Evolutionary conservation across 1,284 basidiomycete genomes (phyloP), one percentile per base, ranked within the genome.

Genomic region (Marasmius oreades): DNA sequence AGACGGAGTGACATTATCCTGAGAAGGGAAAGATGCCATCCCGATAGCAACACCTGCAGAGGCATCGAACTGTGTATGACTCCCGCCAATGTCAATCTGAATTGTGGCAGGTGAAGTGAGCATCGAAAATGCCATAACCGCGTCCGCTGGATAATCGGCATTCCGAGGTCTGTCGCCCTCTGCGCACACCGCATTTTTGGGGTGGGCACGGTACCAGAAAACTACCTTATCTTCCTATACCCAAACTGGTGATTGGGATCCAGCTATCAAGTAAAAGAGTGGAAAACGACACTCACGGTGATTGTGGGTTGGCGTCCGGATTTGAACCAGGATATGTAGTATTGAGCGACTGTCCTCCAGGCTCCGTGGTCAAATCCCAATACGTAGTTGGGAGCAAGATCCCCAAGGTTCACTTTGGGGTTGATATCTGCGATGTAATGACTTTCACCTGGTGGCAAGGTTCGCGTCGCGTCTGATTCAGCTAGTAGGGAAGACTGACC

Each of bases 301-400:
- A 71, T 59, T 14, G 62, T 53, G 6, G 70, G 71, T 2, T 64
- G 64, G 23, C 28, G 50, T 10, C 68, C 69, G 14, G 47, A 67
- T 60, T 69, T 70, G 61, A 66, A 73, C 62, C 63, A 70, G 10
- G 60, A 59, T 55, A 72, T 71, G 57, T 68, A 73, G 56, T 70
- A 70, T 54, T 71, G 62, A 4, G 69, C 69, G 11, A 71, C 64
- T 20, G 62, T 66, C 20, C 69, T 63, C 69, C 70, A 73, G 14
- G 60, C 57, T 8, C 63, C 60, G 52, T 70, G 68, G 4, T 53
- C 61, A 58, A 68, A 67, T 2, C 69, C 69, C 46, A 66, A 52
- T n/a, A 70, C 67, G 44, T 69, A 69, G 54, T 65, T 59, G 2
- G 66, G 63, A 3, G 67, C 68, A 31, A 63, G 56, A 24, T 48